A percentile compares a stretch with the other conserved stretches of the same genome.
Evolutionary conservation across 2,329 filamentous ascomycete species (phyloP).

Genomic region (Aotearoamyces nothofagi): DNA sequence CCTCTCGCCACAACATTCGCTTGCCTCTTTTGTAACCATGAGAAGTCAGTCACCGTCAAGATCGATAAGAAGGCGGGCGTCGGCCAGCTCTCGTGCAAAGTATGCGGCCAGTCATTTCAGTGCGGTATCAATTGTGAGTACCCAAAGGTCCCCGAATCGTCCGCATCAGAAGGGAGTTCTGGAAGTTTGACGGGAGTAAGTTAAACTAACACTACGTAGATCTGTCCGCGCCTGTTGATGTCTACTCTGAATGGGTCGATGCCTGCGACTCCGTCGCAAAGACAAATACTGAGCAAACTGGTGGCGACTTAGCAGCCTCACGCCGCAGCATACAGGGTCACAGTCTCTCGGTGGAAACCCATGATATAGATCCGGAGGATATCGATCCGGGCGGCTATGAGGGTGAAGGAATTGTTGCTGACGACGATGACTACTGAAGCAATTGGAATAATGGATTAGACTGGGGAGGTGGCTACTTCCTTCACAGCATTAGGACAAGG

Average conservation of each 20-base stretch:
- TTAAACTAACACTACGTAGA: too few relatives aligned
- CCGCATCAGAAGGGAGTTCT: too few relatives aligned
- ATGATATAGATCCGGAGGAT: slow-evolving; percentile 27
- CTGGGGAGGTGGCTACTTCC: not conserved
- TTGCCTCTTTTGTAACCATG: slow-evolving; percentile 97
- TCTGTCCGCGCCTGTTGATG: slow-evolving; percentile 80
- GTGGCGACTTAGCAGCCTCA: slow-evolving; percentile 11
- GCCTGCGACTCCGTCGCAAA: slow-evolving; percentile 67
- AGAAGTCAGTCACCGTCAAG: slow-evolving; percentile 80
- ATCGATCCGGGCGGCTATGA: slow-evolving; percentile 36
- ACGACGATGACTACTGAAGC: slow-evolving; percentile 40
- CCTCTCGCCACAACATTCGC: slow-evolving; percentile 73
- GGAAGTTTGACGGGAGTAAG: too few relatives aligned
- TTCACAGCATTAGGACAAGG: not conserved
- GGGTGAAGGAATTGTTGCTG: slow-evolving; percentile 35
- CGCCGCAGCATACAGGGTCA: slow-evolving; percentile 8
- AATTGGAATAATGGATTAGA: not conserved
- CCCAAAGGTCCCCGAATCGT: too few relatives aligned
- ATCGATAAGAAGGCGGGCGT: slow-evolving; percentile 87
- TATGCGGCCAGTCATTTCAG: slow-evolving; percentile 89
- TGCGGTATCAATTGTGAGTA: slow-evolving; percentile 77
- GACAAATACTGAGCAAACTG: slow-evolving; percentile 29
- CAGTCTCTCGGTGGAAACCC: too few relatives aligned
- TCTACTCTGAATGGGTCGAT: slow-evolving; percentile 97
- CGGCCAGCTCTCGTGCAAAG: slow-evolving; percentile 74